A percentile compares a stretch with the other conserved stretches of the same genome.
phyloP scores from a whole-genome alignment of 2,329 filamentous ascomycete genomes.

The Penicillium rolfsii region DNA sequence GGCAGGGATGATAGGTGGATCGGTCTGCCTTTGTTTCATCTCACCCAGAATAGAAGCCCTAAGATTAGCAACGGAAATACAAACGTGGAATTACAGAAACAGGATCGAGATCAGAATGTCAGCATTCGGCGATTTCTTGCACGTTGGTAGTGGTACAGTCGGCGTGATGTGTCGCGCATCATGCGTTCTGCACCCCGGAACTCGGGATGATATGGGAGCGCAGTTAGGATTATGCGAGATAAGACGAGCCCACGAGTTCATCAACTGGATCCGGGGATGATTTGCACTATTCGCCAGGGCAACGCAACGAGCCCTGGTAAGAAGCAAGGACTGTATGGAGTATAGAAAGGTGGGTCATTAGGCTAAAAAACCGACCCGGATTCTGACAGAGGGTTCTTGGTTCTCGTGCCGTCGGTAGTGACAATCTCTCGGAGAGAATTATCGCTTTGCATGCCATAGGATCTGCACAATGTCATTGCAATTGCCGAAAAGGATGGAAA shows the following conservation, averaged over 20 bases:
- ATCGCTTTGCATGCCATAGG: neutral
- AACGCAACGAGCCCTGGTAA: conserved; percentile 4
- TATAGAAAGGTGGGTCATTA: conserved; percentile 3
- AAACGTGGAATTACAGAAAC: neutral
- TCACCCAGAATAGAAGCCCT: neutral
- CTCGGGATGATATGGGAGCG: neutral
- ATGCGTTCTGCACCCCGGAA: conserved; percentile 24
- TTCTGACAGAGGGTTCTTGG: neutral
- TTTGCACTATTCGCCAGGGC: neutral
- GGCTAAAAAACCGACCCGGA: neutral
- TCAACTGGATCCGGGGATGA: neutral
- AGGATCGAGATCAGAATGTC: neutral
- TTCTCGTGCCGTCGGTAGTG: neutral
- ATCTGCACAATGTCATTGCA: neutral
- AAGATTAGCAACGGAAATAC: neutral
- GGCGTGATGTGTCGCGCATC: neutral
- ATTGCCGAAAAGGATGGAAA: neutral
- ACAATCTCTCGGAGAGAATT: neutral
- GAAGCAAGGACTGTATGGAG: conserved; percentile 18
- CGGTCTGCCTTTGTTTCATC: neutral
- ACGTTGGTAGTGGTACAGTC: neutral
- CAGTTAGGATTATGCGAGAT: conserved; percentile 23
- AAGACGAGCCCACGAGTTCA: conserved; percentile 19
- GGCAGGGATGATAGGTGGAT: neutral
- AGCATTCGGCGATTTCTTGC: neutral